Percentiles rank a stretch among this genome's conserved stretches.
These are phyloP conservation scores for Colletotrichum spaethianum DNA, from an alignment of 2,329 filamentous ascomycete genomes.

Conservation along the genomic window DNA sequence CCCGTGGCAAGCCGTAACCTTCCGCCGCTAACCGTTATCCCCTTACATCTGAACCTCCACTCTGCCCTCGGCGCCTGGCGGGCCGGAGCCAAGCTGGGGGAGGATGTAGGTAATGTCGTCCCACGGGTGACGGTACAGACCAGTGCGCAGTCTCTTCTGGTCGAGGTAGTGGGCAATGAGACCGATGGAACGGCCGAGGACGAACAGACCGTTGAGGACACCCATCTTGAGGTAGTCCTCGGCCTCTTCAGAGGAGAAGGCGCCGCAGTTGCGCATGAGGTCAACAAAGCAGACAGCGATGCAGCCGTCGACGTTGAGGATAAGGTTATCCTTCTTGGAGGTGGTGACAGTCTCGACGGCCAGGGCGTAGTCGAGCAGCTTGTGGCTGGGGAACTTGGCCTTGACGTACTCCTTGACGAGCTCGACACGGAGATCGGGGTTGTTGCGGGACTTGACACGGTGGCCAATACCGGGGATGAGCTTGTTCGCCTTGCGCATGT, in stretches of 20 bases:
- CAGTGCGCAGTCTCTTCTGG: conserved; percentile 98
- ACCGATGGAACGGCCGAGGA: conserved; percentile 96
- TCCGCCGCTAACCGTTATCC: conserved; percentile 41
- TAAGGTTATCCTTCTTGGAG: conserved; percentile 99
- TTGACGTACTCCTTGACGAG: conserved; percentile 99
- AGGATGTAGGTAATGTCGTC: conserved; percentile 97
- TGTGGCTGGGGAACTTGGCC: conserved; percentile 97
- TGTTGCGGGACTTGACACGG: conserved; percentile 99
- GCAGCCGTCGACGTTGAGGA: conserved; percentile 98
- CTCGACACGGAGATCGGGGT: conserved; percentile 99
- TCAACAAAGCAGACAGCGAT: conserved; percentile 99
- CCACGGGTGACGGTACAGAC: conserved; percentile 99
- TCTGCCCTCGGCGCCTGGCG: conserved; percentile 84
- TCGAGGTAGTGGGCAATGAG: conserved; percentile 99
- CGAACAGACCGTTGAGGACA: conserved; percentile 99
- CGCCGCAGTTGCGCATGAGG: conserved; percentile 96
- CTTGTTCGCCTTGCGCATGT: conserved; percentile 99
- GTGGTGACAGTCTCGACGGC: conserved; percentile 98
- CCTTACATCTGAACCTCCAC: conserved; percentile 87
- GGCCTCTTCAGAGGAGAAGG: conserved; percentile 95
- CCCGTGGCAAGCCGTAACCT: conserved; percentile 39
- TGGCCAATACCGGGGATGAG: conserved; percentile 99
- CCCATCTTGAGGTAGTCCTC: conserved; percentile 99
- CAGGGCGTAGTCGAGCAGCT: conserved; percentile 98
- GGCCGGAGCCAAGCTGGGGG: conserved; percentile 81